Conservation (phyloP, 202 grass and related monocot species). For the Musa balbisiana region DNA sequence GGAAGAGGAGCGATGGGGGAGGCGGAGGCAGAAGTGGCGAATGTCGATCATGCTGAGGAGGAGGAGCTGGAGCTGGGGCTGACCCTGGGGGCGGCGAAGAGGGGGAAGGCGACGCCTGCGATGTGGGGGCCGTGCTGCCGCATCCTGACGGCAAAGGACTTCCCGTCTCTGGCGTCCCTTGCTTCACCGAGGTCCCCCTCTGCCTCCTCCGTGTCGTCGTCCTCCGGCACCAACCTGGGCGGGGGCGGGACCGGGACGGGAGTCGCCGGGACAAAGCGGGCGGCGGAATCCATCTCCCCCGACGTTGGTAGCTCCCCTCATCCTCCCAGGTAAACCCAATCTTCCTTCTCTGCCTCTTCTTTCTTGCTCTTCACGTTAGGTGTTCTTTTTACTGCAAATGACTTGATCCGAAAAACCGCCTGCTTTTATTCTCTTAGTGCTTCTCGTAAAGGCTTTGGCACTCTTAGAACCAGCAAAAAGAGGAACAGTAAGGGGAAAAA, state of each 20-base stretch:
- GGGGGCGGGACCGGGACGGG: not conserved
- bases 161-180: constrained; percentile 1
- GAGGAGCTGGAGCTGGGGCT: constrained; percentile 10
- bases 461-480: too few relatives aligned
- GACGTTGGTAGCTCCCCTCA: not conserved
- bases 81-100: constrained; percentile 3
- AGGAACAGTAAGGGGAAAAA: too few relatives aligned
- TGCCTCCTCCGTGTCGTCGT: constrained; percentile 14
- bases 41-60: not conserved
- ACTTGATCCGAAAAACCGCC: not conserved
- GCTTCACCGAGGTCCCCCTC: constrained; percentile 1
- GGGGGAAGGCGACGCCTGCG: not conserved
- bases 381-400: not conserved
- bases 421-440: too few relatives aligned
- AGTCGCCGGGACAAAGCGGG: constrained; percentile 4
- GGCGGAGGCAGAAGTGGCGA: not conserved
- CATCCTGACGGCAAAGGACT: constrained; percentile 15
- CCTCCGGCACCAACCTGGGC: not conserved
- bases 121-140: not conserved
- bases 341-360: too few relatives aligned
- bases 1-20: not conserved
- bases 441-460: too few relatives aligned
- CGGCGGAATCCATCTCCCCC: not conserved
- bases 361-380: too few relatives aligned
- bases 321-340: constrained; percentile 1